A percentile compares a stretch with the other conserved stretches of the same genome.
phyloP scores from a whole-genome alignment of 2,329 filamentous ascomycete species.

The Hypomyces perniciosus region DNA sequence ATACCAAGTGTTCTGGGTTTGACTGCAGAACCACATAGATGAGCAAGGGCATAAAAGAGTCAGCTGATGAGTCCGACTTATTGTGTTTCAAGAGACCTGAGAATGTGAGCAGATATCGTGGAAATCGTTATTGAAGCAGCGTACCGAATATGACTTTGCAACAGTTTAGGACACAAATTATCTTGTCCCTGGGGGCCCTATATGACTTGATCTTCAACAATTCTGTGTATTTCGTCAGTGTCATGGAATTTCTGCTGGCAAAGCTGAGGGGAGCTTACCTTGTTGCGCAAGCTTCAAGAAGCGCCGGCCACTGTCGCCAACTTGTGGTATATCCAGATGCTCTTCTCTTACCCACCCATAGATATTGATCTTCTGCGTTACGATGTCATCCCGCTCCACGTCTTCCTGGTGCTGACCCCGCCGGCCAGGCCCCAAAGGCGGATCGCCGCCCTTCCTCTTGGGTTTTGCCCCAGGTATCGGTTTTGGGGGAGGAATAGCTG shows the following conservation, averaged over 20 bases:
- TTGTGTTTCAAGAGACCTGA: constrained; percentile 80
- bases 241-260: neutral
- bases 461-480: constrained; percentile 63
- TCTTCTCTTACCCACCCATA: constrained; percentile 93
- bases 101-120: neutral
- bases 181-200: constrained; percentile 93
- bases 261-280: constrained; percentile 41
- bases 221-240: constrained; percentile 49
- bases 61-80: constrained; percentile 89
- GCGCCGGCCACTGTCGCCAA: constrained; percentile 78
- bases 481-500: constrained; percentile 78
- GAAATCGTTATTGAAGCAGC: constrained; percentile 16
- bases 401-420: constrained; percentile 96
- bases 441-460: constrained; percentile 61
- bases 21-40: constrained; percentile 95
- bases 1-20: constrained; percentile 91
- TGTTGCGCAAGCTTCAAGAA: constrained; percentile 88
- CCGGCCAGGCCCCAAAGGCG: constrained; percentile 70
- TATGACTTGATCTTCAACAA: constrained; percentile 95
- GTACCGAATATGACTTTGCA: constrained; percentile 98
- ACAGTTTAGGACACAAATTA: constrained; percentile 96
- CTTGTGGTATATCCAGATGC: constrained; percentile 83
- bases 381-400: constrained; percentile 90
- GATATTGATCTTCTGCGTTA: constrained; percentile 93
- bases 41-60: constrained; percentile 89